Base-by-base conservation (phyloP, 345 rosid genomes). In the Pistacia vera region DNA sequence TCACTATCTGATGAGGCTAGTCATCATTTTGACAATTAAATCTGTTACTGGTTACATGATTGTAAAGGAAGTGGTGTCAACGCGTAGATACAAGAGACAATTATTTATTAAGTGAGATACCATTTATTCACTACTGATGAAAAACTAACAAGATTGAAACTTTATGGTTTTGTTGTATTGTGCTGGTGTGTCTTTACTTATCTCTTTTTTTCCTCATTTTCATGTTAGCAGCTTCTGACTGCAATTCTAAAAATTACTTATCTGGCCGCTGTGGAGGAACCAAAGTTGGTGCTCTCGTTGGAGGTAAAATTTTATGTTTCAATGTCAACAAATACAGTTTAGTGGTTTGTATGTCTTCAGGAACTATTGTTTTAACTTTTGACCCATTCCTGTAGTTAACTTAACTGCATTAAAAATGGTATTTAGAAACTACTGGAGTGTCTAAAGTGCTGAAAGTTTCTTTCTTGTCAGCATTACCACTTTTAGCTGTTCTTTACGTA, bases 291-390 rank as follows among this genome's bases (percentile, higher is more conserved):
- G 80, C 83, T 73, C 82, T 93, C 66, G 73, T 91, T 77, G 97
- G 93, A 91, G 98, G 98, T 95, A 84, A 82, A 25, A 4, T 12
- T 54, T 20, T 63, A 38, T 38, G 22, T 73, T 62, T 62, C 30
- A 49, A 30, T 11, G 44, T 44, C 52, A 51, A 51, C n/a, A 16
- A 20, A 12, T 54, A 18, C 6, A 25, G 7, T 10, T 52, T 0
- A 16, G 22, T 17, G 41, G 30, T 28, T 52, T 59, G 17, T 25
- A 17, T 68, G 60, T 33, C 52, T 10, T 33, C 11, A 0, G 33
- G 58, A 52, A 52, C 33, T 68, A 4, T 68, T 68, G 4, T 25
- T 16, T 51, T 68, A 51, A 16, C 60, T 30, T 68, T 41, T 20
- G 17, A 52, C 12, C 52, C 25, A 28, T 68, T 33, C 14, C 25